These are phyloP conservation scores for Arabidopsis hybrid DNA, from an alignment of 441 rosid species.

Conservation along the genomic window DNA sequence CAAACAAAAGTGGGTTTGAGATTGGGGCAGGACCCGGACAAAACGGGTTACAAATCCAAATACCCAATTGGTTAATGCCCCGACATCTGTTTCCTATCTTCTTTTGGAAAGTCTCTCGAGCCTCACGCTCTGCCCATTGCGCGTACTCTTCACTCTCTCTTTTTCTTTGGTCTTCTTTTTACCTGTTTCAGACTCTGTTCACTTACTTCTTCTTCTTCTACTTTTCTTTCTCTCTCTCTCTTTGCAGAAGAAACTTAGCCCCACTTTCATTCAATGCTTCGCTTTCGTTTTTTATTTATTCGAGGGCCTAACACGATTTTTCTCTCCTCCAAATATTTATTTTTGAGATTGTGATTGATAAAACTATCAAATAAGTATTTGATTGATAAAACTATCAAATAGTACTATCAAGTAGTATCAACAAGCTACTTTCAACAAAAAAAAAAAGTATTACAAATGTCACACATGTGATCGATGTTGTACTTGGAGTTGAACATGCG, in stretches of 20 bases:
- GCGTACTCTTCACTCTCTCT: slow-evolving; percentile 36
- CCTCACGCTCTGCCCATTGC: slow-evolving; percentile 28
- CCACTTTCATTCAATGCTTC: slow-evolving; percentile 42
- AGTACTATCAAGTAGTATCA: not conserved
- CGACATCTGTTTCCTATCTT: slow-evolving; percentile 48
- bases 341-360: slow-evolving; percentile 31
- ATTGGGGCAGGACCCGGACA: slow-evolving; percentile 63
- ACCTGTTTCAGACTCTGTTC: not conserved
- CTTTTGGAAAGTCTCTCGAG: slow-evolving; percentile 36
- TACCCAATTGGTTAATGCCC: slow-evolving; percentile 49
- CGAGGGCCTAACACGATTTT: slow-evolving; percentile 9
- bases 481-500: not conserved
- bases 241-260: slow-evolving; percentile 28
- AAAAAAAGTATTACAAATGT: not conserved
- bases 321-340: slow-evolving; percentile 22
- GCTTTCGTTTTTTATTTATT: slow-evolving; percentile 15
- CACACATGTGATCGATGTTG: slow-evolving; percentile 1
- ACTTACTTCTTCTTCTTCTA: not conserved
- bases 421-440: not conserved
- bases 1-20: not conserved
- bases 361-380: slow-evolving; percentile 25
- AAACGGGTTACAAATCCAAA: slow-evolving; percentile 64
- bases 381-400: slow-evolving; percentile 31
- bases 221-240: not conserved
- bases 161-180: slow-evolving; percentile 6